Evolutionary conservation across 805 yeast species (phyloP).

Genomic region (Ogataea salicorniae): DNA sequence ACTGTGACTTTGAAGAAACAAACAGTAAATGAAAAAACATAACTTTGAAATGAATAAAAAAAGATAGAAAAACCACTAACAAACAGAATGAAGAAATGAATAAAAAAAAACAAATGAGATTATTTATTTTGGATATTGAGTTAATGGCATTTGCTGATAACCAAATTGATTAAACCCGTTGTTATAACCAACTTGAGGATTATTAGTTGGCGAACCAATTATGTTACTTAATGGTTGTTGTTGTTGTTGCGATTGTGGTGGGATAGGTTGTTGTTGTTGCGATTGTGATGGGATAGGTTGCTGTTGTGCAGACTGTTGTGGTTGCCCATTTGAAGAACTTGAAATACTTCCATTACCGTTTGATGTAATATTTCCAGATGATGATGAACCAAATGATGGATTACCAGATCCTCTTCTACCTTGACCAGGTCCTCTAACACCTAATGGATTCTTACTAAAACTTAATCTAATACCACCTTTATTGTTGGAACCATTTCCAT

Average conservation of each 20-base stretch:
- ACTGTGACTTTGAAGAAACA: no score
- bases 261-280: neutral
- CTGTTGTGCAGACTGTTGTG: neutral
- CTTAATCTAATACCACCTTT: slow-evolving; percentile 95
- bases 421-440: slow-evolving; percentile 70
- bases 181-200: slow-evolving; percentile 8
- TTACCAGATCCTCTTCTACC: slow-evolving; percentile 24
- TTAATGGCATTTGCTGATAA: slow-evolving; percentile 20
- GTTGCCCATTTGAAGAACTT: neutral
- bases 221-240: slow-evolving; percentile 6
- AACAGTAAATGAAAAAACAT: no score
- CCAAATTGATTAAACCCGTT: slow-evolving; percentile 16
- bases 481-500: slow-evolving; percentile 33
- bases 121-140: slow-evolving; percentile 19
- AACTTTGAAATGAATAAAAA: no score
- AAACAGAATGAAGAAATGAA: neutral
- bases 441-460: slow-evolving; percentile 93
- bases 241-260: slow-evolving; percentile 2
- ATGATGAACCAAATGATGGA: slow-evolving; percentile 7
- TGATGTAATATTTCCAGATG: slow-evolving; percentile 1
- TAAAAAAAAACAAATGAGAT: neutral
- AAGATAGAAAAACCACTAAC: neutral
- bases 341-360: slow-evolving; percentile 5
- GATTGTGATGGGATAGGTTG: slow-evolving; percentile 2
- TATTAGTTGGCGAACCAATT: slow-evolving; percentile 1